Conservation (phyloP, 345 rosid genomes). For the Trapa incisa region DNA sequence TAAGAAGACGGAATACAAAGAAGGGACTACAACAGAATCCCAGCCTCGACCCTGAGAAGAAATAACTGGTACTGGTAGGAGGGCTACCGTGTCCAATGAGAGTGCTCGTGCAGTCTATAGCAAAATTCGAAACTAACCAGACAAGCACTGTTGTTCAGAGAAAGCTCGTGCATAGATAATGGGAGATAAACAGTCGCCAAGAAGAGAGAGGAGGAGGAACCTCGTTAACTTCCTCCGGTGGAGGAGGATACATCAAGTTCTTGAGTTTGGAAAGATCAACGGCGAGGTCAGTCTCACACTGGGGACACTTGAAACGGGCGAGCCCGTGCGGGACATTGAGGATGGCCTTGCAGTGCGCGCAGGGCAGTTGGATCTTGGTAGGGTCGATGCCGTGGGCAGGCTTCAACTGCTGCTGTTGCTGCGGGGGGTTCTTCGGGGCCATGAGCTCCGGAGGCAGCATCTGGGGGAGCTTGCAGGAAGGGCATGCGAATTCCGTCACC, state of each 20-base stretch:
- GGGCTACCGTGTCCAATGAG: not conserved
- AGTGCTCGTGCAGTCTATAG: not conserved
- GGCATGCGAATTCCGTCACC: conserved; percentile 65
- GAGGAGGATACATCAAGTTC: conserved; percentile 41
- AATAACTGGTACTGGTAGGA: not conserved
- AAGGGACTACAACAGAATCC: not conserved
- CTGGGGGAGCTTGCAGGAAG: conserved; percentile 80
- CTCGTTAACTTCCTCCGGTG: conserved; percentile 79
- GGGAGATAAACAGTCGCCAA: not conserved
- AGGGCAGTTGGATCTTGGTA: conserved; percentile 91
- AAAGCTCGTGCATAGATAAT: not conserved
- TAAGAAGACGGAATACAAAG: not conserved
- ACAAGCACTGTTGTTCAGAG: not conserved
- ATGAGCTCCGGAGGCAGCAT: conserved; percentile 95
- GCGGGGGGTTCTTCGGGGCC: conserved; percentile 26
- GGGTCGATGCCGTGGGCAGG: conserved; percentile 94
- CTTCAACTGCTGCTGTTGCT: conserved; percentile 22
- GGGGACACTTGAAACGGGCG: conserved; percentile 76
- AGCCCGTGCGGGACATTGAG: conserved; percentile 92
- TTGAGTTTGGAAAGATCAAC: conserved; percentile 61
- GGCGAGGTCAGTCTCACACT: conserved; percentile 74
- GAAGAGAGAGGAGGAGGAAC: conserved; percentile 18
- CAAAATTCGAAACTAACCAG: not conserved
- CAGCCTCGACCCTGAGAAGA: not conserved
- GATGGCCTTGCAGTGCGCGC: conserved; percentile 86